Conservation (phyloP, 352 stramenopile species). For the Phytopythium ostracodes region DNA sequence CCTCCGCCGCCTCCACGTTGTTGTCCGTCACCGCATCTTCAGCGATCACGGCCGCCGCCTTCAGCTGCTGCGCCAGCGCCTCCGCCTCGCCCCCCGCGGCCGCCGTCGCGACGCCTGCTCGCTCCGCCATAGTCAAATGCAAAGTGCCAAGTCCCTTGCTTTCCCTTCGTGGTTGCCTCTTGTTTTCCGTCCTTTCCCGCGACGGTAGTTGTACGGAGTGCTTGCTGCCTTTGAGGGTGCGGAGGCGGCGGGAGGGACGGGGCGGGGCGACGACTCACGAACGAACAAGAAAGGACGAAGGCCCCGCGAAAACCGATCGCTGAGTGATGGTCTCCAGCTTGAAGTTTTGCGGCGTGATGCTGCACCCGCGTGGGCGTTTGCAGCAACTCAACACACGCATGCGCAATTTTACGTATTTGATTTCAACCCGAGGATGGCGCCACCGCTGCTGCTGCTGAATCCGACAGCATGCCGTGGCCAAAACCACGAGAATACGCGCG, state of each 20-base stretch:
- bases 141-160: not conserved
- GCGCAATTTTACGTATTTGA: not conserved
- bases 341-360: slow-evolving; percentile 15
- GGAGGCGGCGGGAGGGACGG: not conserved
- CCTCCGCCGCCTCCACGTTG: not conserved
- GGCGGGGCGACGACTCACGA: not conserved
- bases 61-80: not conserved
- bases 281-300: not conserved
- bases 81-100: not conserved
- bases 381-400: not conserved
- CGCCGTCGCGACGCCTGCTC: not conserved
- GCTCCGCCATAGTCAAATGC: not conserved
- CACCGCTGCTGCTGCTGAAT: slow-evolving; percentile 78
- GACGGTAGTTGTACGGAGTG: not conserved
- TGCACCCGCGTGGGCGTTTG: not conserved
- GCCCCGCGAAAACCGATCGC: slow-evolving; percentile 10
- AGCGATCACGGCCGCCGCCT: slow-evolving; percentile 8
- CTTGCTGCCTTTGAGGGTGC: not conserved
- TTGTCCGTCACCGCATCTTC: not conserved
- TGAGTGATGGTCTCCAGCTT: slow-evolving; percentile 30
- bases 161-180: too few species aligned
- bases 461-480: too few species aligned
- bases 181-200: not conserved
- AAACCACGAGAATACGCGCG: not conserved
- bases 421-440: slow-evolving; percentile 39